Base-by-base conservation (phyloP, 192 early-diverging fungal genomes). In the Coemansia sp. region DNA sequence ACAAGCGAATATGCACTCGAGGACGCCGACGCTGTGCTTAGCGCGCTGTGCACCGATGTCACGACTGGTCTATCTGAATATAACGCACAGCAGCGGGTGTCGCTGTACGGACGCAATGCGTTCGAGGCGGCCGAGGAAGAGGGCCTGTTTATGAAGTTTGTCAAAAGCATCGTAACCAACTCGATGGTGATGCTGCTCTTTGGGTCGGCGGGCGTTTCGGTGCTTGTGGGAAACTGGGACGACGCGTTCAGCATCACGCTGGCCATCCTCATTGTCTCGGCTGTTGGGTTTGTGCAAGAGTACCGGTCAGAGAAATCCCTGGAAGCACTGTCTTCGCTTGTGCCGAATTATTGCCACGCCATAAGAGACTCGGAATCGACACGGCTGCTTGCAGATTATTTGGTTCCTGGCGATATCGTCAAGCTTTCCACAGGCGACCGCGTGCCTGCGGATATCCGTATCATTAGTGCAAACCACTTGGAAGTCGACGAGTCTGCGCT, bases 401-500 rank as follows among this genome's bases (percentile, higher is more conserved):
- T 99, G 55, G 94, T 97, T 28, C 93, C 92, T 35, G 97, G 97
- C 55, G 97, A 99, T 74, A 79, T 99, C 25, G 87, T 96, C 43
- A 79, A 84, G 57, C 92, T 99, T 66, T 67, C 87, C 21, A 91
- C 90, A 26, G 96, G 96, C 28, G 95, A 97, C 78, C 85, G 95
- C 26, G 90, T 99, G 16, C 96, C 96, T 0, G 96, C 96, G 1
- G 96, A 99, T 74, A 81, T 93, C 62, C 87, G 96, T 18, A 77
- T 99, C 37, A 70, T 92, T 25, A 64, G 85, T 66, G 88, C 90
- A 5, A 77, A 90, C 34, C 91, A 94, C 71, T 77, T 96, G 30
- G 92, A 95, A 52, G 85, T 99, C 53, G 96, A 99, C 75, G 95
- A 97, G 77, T 92, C 93, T 53, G 93, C 92, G 34, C 84, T 98